phyloP scores from a whole-genome alignment of 1,284 basidiomycete genomes.

The Singerocomus inundabilis region DNA sequence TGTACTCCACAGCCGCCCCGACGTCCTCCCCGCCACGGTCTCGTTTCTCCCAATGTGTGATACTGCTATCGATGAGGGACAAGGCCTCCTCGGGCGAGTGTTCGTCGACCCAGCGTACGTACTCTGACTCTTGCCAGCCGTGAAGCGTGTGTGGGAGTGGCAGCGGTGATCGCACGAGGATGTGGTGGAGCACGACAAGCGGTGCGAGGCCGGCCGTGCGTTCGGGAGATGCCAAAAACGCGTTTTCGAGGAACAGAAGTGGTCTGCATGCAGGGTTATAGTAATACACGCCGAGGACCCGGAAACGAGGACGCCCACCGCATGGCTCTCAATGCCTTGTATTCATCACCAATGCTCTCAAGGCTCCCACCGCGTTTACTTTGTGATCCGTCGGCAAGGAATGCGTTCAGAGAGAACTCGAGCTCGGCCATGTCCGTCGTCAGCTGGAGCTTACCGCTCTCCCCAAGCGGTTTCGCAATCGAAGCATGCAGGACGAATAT shows the following conservation, averaged over 20 bases:
- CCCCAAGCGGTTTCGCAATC: constrained; percentile 83
- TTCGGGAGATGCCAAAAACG: constrained; percentile 58
- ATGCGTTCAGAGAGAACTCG: constrained; percentile 84
- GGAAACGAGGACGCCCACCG: constrained; percentile 46
- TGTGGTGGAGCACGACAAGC: constrained; percentile 85
- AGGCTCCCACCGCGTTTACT: constrained; percentile 62
- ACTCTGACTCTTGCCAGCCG: constrained; percentile 91
- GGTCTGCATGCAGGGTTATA: constrained; percentile 51
- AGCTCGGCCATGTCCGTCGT: constrained; percentile 95
- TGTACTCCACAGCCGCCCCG: constrained; percentile 55
- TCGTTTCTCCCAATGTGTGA: constrained; percentile 73
- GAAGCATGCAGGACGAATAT: constrained; percentile 89
- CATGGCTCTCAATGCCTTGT: constrained; percentile 76
- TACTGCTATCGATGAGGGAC: constrained; percentile 67
- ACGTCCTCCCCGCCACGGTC: constrained; percentile 48
- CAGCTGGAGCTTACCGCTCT: constrained; percentile 87
- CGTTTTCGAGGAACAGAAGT: constrained; percentile 82
- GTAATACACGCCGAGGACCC: neutral
- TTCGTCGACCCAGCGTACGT: constrained; percentile 84
- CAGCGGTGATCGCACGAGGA: constrained; percentile 85
- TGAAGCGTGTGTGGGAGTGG: constrained; percentile 84
- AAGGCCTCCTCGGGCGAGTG: constrained; percentile 71
- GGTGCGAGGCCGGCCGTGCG: constrained; percentile 75
- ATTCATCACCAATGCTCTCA: constrained; percentile 76
- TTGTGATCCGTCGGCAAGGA: constrained; percentile 61